phyloP scores from a whole-genome alignment of 495 filamentous ascomycete genomes.

The Neurospora tetrasperma region DNA sequence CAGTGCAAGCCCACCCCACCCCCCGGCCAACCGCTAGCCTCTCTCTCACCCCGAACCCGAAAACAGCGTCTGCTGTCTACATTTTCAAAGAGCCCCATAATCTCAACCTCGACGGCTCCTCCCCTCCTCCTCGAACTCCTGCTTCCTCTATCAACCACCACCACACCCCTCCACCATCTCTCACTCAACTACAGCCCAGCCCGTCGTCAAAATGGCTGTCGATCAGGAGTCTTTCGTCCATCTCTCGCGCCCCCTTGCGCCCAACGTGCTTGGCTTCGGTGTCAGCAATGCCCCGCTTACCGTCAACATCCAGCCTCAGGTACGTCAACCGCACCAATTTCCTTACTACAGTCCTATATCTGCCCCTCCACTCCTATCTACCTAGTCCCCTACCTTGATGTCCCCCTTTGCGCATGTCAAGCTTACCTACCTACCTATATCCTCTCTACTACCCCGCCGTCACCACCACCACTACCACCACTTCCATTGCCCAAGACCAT shows the following conservation, averaged over 20 bases:
- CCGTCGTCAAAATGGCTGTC: slow-evolving; percentile 61
- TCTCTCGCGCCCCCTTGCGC: slow-evolving; percentile 82
- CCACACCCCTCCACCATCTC: slow-evolving; percentile 11
- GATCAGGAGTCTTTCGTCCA: slow-evolving; percentile 76
- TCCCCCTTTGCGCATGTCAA: not conserved
- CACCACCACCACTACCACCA: slow-evolving; percentile 48
- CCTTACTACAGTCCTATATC: slow-evolving; percentile 2
- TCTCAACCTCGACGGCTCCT: not conserved
- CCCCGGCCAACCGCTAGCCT: not conserved
- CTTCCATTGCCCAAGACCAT: not conserved
- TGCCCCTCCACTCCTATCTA: slow-evolving; percentile 5
- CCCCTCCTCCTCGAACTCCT: slow-evolving; percentile 4
- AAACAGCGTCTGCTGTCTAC: not conserved
- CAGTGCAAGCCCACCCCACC: not conserved
- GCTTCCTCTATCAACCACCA: not conserved
- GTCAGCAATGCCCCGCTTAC: slow-evolving; percentile 79
- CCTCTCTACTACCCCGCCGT: slow-evolving; percentile 70
- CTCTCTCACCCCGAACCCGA: slow-evolving; percentile 1
- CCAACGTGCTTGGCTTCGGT: slow-evolving; percentile 63
- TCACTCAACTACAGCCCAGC: slow-evolving; percentile 9
- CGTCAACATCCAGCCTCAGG: slow-evolving; percentile 92
- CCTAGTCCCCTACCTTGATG: not conserved
- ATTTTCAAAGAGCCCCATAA: not conserved
- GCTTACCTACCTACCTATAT: slow-evolving; percentile 67
- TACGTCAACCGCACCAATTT: slow-evolving; percentile 32